Evolutionary conservation across 441 rosid species (phyloP).

Genomic region (Erysimum pusillum): DNA sequence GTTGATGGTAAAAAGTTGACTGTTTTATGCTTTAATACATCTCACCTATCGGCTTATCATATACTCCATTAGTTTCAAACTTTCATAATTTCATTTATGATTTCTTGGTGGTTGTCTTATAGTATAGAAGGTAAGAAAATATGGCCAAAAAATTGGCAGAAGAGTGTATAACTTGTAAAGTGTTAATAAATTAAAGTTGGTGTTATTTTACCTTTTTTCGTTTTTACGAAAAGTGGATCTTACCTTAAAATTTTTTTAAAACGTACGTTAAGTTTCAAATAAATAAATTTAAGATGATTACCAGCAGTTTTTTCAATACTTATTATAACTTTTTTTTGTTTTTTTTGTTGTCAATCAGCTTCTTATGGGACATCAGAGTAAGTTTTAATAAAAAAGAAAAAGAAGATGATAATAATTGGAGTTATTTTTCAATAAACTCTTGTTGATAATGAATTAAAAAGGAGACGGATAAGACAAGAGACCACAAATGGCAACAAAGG

Average conservation of each 20-base stretch:
- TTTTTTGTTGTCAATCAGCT: no score
- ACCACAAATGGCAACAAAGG: constrained; percentile 31
- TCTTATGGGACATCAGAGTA: neutral
- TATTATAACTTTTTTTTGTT: no score
- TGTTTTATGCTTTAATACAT: no score
- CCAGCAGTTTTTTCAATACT: neutral
- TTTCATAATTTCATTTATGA: no score
- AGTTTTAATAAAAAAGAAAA: neutral
- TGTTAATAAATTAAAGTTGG: constrained; percentile 1
- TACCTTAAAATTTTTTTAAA: constrained; percentile 11
- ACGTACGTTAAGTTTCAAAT: no score
- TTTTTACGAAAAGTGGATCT: constrained; percentile 21
- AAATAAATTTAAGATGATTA: neutral
- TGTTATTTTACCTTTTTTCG: neutral
- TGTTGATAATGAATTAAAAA: neutral
- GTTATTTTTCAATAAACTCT: neutral
- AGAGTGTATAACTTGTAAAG: constrained; percentile 6
- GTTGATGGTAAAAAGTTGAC: no score
- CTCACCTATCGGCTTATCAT: no score
- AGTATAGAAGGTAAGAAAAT: neutral
- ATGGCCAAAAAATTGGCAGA: constrained; percentile 5
- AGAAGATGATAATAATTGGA: neutral
- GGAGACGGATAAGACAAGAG: constrained; percentile 41
- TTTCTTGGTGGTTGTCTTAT: neutral
- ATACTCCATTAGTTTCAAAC: no score